A percentile compares a stretch with the other conserved stretches of the same genome.
These are phyloP conservation scores for Sporisorium graminicola DNA, from an alignment of 1,284 basidiomycete species.

Conservation along the genomic window DNA sequence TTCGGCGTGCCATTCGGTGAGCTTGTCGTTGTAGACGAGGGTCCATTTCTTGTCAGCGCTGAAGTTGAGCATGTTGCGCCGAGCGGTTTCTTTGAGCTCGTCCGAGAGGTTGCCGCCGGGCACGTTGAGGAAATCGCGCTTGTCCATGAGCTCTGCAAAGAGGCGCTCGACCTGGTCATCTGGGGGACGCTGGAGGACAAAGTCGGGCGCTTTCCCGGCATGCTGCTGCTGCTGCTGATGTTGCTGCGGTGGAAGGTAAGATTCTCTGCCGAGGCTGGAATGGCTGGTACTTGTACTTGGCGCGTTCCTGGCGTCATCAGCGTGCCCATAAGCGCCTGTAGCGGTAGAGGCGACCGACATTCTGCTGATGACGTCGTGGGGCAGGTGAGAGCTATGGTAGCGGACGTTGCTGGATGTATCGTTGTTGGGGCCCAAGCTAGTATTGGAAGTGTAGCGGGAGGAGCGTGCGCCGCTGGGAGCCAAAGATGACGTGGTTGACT, in stretches of 20 bases:
- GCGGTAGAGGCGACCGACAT: slow-evolving; percentile 44
- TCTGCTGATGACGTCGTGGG: slow-evolving; percentile 26
- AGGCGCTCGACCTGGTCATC: slow-evolving; percentile 66
- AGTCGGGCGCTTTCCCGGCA: slow-evolving; percentile 48
- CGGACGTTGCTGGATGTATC: neutral
- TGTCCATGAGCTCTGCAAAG: slow-evolving; percentile 68
- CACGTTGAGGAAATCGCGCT: slow-evolving; percentile 64
- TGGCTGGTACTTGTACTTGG: slow-evolving; percentile 27
- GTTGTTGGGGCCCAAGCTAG: slow-evolving; percentile 12
- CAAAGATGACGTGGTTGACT: slow-evolving; percentile 28
- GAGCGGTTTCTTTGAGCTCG: slow-evolving; percentile 57
- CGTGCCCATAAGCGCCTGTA: slow-evolving; percentile 17
- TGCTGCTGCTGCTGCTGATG: slow-evolving; percentile 9
- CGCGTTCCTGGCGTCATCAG: slow-evolving; percentile 8
- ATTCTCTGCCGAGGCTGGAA: slow-evolving; percentile 32
- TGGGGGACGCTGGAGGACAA: slow-evolving; percentile 53
- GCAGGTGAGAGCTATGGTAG: slow-evolving; percentile 16
- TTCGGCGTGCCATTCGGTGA: slow-evolving; percentile 79
- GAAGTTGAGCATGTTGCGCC: slow-evolving; percentile 66
- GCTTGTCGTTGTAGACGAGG: slow-evolving; percentile 86
- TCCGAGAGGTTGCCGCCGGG: slow-evolving; percentile 63
- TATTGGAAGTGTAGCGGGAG: slow-evolving; percentile 42
- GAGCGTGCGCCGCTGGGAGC: slow-evolving; percentile 31
- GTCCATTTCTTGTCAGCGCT: slow-evolving; percentile 86
- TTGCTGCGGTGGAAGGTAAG: slow-evolving; percentile 17